Conservation (phyloP, 2,329 filamentous ascomycete species). For the Pseudocercospora vitis region DNA sequence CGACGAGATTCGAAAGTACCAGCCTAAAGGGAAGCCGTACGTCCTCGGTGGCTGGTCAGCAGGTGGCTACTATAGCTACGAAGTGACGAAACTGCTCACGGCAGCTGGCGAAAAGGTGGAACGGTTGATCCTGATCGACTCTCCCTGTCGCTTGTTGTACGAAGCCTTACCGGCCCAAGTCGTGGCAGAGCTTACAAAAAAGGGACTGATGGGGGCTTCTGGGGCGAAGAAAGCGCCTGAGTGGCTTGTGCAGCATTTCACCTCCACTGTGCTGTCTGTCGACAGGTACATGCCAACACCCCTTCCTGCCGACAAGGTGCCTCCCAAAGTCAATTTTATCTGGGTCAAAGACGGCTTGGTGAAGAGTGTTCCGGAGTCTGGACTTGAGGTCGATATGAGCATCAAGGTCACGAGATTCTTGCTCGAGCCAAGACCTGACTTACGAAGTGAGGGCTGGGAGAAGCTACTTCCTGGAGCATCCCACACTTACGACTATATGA, state of each 20-base stretch:
- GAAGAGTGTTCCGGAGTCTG: constrained; percentile 31
- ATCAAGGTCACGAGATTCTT: constrained; percentile 36
- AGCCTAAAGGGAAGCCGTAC: constrained; percentile 57
- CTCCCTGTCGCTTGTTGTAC: constrained; percentile 30
- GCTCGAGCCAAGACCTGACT: constrained; percentile 32
- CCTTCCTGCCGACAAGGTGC: constrained; percentile 26
- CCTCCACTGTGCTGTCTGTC: constrained; percentile 31
- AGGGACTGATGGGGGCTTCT: constrained; percentile 32
- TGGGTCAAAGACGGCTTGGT: constrained; percentile 37
- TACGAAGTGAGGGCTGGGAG: constrained; percentile 36
- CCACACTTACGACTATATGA: constrained; percentile 35
- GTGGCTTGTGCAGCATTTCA: constrained; percentile 37
- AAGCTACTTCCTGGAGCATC: constrained; percentile 32
- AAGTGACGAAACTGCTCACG: constrained; percentile 31
- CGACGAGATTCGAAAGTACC: constrained; percentile 42
- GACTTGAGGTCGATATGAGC: constrained; percentile 33
- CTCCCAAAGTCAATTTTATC: constrained; percentile 33
- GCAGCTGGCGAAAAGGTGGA: constrained; percentile 31
- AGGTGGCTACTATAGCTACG: constrained; percentile 68
- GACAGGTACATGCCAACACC: constrained; percentile 34
- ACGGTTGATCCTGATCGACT: constrained; percentile 34
- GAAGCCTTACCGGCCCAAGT: constrained; percentile 33
- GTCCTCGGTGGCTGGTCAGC: constrained; percentile 73
- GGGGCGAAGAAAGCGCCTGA: constrained; percentile 33
- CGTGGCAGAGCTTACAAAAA: constrained; percentile 29